Base-by-base conservation (phyloP, 1,139 yeast species). In the Blastobotrys arbuscula region DNA sequence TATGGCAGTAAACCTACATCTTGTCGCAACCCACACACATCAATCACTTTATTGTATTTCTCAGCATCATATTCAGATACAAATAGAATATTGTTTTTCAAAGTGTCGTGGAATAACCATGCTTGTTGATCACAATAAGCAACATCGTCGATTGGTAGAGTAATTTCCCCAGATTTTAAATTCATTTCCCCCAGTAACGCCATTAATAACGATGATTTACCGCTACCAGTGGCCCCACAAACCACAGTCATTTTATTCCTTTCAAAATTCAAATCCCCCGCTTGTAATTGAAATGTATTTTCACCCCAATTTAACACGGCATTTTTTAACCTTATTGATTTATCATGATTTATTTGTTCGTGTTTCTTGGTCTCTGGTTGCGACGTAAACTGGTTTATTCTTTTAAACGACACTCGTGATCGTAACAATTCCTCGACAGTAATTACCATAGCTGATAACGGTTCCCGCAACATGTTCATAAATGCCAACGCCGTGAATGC, bases 91-190 rank as follows among this genome's bases (percentile, higher is more conserved):
- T 90, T 90, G 62, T 83, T 86, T 61, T 77, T 81, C 50, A 90
- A 82, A 5, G 96, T 83, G 54, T 86, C 97, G 64, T 92, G 90
- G 59, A 90, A 75, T 57, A 90, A 75, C 97, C 97, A 92, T 10
- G 97, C 94, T 53, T 89, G 82, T 70, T 92, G 98, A 6, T 97
- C 80, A 67, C 97, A 90, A 66, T 88, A 90, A 1, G 97, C 97
- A 46, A 89, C 13, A 20, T 86, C 81, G 19, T 88, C 94, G 39
- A 76, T 70, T 57, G 77, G 75, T 68, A 90, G 13, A 12, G 10
- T 28, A n/a, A 28, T 28, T 5, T 28, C 13, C 10, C 31, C 31
- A 28, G 31, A 92, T 26, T 74, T 57, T 48, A 83, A 69, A 52
- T 84, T 83, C 97, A 92, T 92, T 71, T 92, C 97, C 63, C 98